These are phyloP conservation scores for Eutypa lata DNA, from an alignment of 2,329 filamentous ascomycete species.

Conservation along the genomic window DNA sequence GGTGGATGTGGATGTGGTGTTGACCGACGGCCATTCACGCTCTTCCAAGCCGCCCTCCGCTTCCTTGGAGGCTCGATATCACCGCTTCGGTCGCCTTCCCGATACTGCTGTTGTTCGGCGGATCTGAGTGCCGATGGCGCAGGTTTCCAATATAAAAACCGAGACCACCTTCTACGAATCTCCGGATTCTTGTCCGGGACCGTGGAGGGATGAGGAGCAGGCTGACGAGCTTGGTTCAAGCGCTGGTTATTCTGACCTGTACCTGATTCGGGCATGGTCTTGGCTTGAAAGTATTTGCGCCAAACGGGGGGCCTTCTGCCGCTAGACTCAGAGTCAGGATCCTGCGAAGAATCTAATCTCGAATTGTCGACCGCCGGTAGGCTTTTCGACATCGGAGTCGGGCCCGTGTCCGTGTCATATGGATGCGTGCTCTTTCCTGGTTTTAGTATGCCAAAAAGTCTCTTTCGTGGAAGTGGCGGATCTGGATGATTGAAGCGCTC, in stretches of 20 bases:
- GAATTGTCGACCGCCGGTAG: background rate
- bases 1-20: background rate
- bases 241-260: background rate
- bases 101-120: background rate
- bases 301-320: too few species aligned
- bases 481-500: slow-evolving; percentile 7
- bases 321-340: too few species aligned
- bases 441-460: slow-evolving; percentile 3
- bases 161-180: slow-evolving; percentile 5
- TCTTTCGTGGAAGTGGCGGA: background rate
- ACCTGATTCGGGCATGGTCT: background rate
- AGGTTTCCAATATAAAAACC: slow-evolving; percentile 5
- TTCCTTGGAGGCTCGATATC: background rate
- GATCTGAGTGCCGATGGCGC: background rate
- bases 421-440: slow-evolving; percentile 29
- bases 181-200: background rate
- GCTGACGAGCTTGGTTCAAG: background rate
- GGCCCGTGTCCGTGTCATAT: slow-evolving; percentile 23
- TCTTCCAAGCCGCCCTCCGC: slow-evolving; percentile 5
- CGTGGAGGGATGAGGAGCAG: background rate
- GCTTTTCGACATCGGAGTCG: background rate
- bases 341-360: background rate
- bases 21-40: slow-evolving; percentile 1
- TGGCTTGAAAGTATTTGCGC: too few species aligned
- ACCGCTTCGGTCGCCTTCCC: background rate